Evolutionary conservation across 768 basidiomycete genomes (phyloP).

Genomic region (Thelephora ganbajun): DNA sequence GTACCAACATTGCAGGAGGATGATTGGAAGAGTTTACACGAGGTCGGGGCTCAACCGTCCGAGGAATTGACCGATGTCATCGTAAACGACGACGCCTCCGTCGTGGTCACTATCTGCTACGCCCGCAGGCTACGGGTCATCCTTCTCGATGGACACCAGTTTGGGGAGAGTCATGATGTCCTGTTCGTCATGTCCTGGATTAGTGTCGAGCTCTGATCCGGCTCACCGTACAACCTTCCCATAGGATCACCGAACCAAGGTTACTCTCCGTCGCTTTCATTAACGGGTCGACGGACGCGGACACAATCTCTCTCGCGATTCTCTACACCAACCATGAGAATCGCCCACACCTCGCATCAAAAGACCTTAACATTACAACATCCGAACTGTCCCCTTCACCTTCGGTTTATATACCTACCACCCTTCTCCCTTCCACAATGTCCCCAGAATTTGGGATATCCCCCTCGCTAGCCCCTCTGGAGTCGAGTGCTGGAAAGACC

Average conservation of each 20-base stretch:
- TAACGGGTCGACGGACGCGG: constrained; percentile 19
- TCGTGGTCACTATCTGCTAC: constrained; percentile 55
- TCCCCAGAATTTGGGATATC: constrained; percentile 14
- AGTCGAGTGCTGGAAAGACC: constrained; percentile 15
- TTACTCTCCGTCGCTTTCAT: constrained; percentile 57
- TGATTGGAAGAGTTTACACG: constrained; percentile 31
- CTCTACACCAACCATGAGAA: constrained; percentile 50
- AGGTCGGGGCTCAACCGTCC: constrained; percentile 41
- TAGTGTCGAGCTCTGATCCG: constrained; percentile 3
- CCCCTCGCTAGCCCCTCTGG: constrained; percentile 38
- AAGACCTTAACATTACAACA: constrained; percentile 36
- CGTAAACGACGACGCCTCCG: constrained; percentile 45
- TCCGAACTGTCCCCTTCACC: constrained; percentile 35
- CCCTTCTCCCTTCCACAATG: constrained; percentile 5
- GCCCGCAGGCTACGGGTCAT: constrained; percentile 58
- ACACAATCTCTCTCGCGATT: constrained; percentile 45
- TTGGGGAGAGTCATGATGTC: constrained; percentile 44
- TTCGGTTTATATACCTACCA: constrained; percentile 15
- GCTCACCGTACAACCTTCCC: background rate
- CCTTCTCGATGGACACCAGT: constrained; percentile 37
- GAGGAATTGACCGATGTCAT: constrained; percentile 63
- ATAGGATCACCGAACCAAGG: constrained; percentile 52
- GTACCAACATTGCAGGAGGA: constrained; percentile 9
- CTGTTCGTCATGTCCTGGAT: constrained; percentile 31
- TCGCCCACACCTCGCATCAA: constrained; percentile 48